These are phyloP conservation scores for Colletotrichum nymphaeae DNA, from an alignment of 2,329 filamentous ascomycete genomes.

Conservation along the genomic window DNA sequence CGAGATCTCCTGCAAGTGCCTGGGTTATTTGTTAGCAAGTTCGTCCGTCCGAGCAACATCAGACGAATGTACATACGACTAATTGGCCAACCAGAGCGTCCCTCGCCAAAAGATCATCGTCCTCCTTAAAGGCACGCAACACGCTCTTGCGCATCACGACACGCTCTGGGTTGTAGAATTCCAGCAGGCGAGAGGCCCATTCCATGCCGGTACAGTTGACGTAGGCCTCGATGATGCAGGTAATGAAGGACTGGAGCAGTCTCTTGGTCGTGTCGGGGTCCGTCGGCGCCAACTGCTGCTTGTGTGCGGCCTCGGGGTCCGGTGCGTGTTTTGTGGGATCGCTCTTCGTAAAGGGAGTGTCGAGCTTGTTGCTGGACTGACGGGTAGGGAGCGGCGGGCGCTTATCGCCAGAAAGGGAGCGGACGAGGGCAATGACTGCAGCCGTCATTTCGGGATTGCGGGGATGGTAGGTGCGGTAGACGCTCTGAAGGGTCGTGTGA, in stretches of 20 bases:
- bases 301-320: constrained; percentile 68
- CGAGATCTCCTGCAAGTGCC: constrained; percentile 73
- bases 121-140: constrained; percentile 72
- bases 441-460: constrained; percentile 75
- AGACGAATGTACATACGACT: constrained; percentile 59
- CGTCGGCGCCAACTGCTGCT: constrained; percentile 62
- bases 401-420: constrained; percentile 74
- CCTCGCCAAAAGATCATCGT: constrained; percentile 69
- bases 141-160: constrained; percentile 72
- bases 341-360: constrained; percentile 66
- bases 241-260: constrained; percentile 81
- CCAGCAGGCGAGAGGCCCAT: constrained; percentile 74
- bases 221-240: constrained; percentile 80
- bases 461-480: constrained; percentile 73
- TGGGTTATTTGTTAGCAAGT: constrained; percentile 43
- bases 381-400: constrained; percentile 71
- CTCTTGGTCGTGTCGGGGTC: constrained; percentile 72
- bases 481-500: constrained; percentile 79
- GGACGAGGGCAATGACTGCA: constrained; percentile 76
- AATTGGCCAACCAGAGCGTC: constrained; percentile 79
- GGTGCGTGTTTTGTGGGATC: constrained; percentile 67
- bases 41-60: background rate
- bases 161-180: constrained; percentile 74
- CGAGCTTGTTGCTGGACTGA: constrained; percentile 67
- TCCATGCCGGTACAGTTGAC: constrained; percentile 70